These are phyloP conservation scores for Oryza meridionalis DNA, from an alignment of 176 grass and related monocot genomes.

Conservation along the genomic window DNA sequence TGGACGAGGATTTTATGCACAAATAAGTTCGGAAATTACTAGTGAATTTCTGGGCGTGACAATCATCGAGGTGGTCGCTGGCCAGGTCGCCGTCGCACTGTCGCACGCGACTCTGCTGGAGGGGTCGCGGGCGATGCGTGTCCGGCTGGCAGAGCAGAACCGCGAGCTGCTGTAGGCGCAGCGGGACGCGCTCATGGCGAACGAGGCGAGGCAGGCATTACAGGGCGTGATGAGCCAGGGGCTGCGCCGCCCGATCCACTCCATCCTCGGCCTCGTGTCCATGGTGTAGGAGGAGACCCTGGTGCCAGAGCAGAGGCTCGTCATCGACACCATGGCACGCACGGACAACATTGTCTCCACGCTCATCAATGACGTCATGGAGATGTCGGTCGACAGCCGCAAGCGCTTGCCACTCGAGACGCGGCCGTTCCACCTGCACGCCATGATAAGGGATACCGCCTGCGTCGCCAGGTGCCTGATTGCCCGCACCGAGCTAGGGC, in stretches of 20 bases:
- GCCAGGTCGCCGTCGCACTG: constrained; percentile 78
- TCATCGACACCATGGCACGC: constrained; percentile 35
- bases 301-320: constrained; percentile 47
- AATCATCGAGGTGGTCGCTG: constrained; percentile 79
- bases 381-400: constrained; percentile 44
- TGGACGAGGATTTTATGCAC: no score
- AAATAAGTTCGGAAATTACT: no score
- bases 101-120: constrained; percentile 80
- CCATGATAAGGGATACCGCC: constrained; percentile 57
- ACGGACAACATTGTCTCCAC: constrained; percentile 55
- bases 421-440: constrained; percentile 48
- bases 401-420: constrained; percentile 55
- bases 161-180: constrained; percentile 58
- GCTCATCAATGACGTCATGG: constrained; percentile 68
- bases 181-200: constrained; percentile 57
- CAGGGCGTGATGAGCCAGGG: constrained; percentile 64
- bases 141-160: constrained; percentile 71
- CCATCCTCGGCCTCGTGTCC: constrained; percentile 58
- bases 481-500: constrained; percentile 33
- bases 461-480: constrained; percentile 55
- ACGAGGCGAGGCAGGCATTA: constrained; percentile 60
- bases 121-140: constrained; percentile 68
- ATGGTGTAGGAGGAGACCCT: constrained; percentile 58
- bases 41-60: no score
- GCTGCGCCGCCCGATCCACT: constrained; percentile 58